Evolutionary conservation across 768 basidiomycete species (phyloP).

Genomic region (Cubamyces sp.): DNA sequence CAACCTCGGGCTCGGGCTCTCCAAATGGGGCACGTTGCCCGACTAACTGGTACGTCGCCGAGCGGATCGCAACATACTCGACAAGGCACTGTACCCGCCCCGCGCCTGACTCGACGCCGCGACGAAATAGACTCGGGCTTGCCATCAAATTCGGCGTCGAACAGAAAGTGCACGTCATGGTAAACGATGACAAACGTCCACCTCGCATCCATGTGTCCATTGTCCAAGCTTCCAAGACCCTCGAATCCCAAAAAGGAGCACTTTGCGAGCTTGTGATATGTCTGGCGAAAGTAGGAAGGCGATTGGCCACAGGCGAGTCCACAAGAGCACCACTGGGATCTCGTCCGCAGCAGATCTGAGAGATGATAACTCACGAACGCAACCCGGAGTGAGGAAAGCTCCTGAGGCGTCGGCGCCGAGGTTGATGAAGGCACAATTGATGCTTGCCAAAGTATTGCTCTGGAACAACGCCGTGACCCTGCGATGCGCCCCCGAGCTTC

Average conservation of each 20-base stretch:
- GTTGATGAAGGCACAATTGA: conserved; percentile 2
- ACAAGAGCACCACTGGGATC: not conserved
- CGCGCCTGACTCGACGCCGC: not conserved
- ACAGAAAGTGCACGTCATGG: not conserved
- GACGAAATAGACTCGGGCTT: conserved; percentile 10
- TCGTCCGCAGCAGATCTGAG: conserved; percentile 1
- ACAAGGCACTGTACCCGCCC: conserved; percentile 6
- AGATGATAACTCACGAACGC: not conserved
- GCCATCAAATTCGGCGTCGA: conserved; percentile 9
- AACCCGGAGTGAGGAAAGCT: not conserved
- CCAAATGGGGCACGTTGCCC: conserved; percentile 11
- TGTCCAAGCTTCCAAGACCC: too few relatives aligned
- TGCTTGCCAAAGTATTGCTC: not conserved
- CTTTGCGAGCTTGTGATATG: too few relatives aligned
- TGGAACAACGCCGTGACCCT: not conserved
- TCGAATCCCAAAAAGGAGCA: too few relatives aligned
- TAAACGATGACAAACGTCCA: too few relatives aligned
- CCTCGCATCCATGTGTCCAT: too few relatives aligned
- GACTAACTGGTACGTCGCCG: conserved; percentile 1
- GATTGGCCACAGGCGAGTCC: not conserved
- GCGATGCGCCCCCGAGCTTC: conserved; percentile 1
- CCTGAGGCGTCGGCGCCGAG: conserved; percentile 13
- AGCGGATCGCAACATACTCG: too few relatives aligned
- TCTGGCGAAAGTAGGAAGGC: too few relatives aligned
- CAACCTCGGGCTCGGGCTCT: not conserved